A percentile compares a stretch with the other conserved stretches of the same genome.
phyloP scores from a whole-genome alignment of 805 yeast genomes.

The Teunomyces atbi region DNA sequence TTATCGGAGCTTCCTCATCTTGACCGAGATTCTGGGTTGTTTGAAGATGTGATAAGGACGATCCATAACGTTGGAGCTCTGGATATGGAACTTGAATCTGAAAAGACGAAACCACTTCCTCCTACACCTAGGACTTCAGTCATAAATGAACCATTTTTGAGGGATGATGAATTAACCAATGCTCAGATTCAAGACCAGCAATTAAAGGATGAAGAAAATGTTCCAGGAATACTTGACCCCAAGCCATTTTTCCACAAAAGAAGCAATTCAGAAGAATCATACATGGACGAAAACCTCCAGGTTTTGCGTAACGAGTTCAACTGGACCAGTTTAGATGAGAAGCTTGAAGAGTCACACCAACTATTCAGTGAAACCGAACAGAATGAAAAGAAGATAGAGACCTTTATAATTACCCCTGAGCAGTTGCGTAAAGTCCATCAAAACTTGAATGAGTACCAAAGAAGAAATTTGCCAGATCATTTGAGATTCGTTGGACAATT shows the following conservation, averaged over 20 bases:
- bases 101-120: background rate
- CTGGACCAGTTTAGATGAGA: constrained; percentile 17
- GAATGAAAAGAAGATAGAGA: background rate
- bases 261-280: constrained; percentile 20
- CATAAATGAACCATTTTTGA: constrained; percentile 27
- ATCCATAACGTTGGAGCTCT: constrained; percentile 1
- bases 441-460: constrained; percentile 21
- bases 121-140: constrained; percentile 2
- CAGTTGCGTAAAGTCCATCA: constrained; percentile 25
- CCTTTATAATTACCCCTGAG: constrained; percentile 15
- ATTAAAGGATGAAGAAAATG: constrained; percentile 23
- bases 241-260: constrained; percentile 5
- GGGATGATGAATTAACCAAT: constrained; percentile 41
- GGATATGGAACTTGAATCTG: background rate
- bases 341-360: constrained; percentile 1
- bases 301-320: constrained; percentile 26
- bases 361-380: background rate
- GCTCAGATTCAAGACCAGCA: constrained; percentile 43
- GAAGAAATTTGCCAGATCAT: constrained; percentile 30
- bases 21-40: constrained; percentile 1
- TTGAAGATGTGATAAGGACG: constrained; percentile 1
- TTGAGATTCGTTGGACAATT: constrained; percentile 37
- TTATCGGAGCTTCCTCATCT: background rate
- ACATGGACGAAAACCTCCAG: constrained; percentile 32
- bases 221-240: constrained; percentile 4